Percentiles rank a stretch among this genome's conserved stretches.
Conservation (phyloP, 257 asterid species). For the Echites panduratus region DNA sequence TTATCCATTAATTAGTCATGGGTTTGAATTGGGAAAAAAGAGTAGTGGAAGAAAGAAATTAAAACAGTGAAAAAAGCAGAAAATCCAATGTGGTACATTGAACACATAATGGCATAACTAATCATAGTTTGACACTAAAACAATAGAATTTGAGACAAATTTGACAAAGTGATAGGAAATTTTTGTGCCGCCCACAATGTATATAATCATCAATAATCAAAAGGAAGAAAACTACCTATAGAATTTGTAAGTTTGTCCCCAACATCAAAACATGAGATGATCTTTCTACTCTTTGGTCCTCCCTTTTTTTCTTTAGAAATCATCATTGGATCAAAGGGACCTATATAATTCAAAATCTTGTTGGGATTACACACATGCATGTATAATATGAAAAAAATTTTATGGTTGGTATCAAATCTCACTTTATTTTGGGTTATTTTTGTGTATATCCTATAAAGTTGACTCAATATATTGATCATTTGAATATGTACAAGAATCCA, state of each 20-base stretch:
- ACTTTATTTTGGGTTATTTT: too few relatives aligned
- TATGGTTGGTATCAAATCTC: too few relatives aligned
- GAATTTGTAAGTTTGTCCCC: constrained; percentile 10
- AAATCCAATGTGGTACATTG: background rate
- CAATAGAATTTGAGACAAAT: background rate
- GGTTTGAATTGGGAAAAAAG: too few relatives aligned
- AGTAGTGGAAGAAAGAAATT: too few relatives aligned
- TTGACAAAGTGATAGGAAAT: background rate
- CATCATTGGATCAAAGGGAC: background rate
- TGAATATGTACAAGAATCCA: too few relatives aligned
- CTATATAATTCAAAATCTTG: background rate
- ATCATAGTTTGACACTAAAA: background rate
- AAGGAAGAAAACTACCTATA: background rate
- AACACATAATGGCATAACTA: background rate
- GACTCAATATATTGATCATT: too few relatives aligned
- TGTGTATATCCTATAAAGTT: too few relatives aligned
- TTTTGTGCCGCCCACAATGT: constrained; percentile 4
- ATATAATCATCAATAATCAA: constrained; percentile 6
- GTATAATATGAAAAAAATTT: too few relatives aligned
- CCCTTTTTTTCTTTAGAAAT: background rate
- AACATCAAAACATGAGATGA: constrained; percentile 7
- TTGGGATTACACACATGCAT: too few relatives aligned
- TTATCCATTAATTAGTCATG: too few relatives aligned
- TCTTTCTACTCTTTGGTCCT: background rate
- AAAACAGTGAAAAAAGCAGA: background rate